Base-by-base conservation (phyloP, 441 rosid species). In the Populus tomentosa region DNA sequence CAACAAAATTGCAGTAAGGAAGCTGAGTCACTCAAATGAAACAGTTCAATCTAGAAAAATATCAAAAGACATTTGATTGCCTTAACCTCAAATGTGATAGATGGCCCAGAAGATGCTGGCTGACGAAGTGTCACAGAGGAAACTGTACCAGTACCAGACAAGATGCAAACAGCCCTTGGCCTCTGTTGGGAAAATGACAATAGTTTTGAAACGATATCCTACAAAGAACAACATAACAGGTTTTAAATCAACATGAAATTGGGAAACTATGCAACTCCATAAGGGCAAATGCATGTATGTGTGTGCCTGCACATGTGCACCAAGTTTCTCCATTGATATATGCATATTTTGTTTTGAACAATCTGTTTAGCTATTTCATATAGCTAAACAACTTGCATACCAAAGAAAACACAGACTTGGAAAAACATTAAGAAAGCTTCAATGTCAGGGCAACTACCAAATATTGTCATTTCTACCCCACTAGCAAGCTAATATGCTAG, bases 81-180 rank as follows among this genome's bases (percentile, higher is more conserved):
- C 78, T 79, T 81, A 83, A 96, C 99, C 98, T 96, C 97, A 59
- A 80, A 93, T 67, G 94, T 90, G 42, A 84, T 70, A 68, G 86
- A 81, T 69, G 89, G 92, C 35, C 75, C 88, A 5, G 92, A 78
- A 70, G 98, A 84, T 75, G 93, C 93, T 7, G 98, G 93, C 80
- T 90, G 92, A 36, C 88, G 90, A 11, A 94, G 87, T n/a, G 97
- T 92, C 72, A 94, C 97, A 68, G 91, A 89, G 75, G 99, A 94
- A 77, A 94, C 88, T 35, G 97, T 82, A 73, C 99, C 99, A 36
- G 88, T 84, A 75, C 98, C 99, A 56, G 99, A 92, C 89, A 96
- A 86, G 82, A 96, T 79, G 87, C 97, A 92, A 21, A 94, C 83
- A 80, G 93, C 99, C 80, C 99, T 90, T 59, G 97, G 90, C 85